Percentiles rank a stretch among this genome's conserved stretches.
These are phyloP conservation scores for Vitis riparia DNA, from an alignment of 164 flowering plant genomes.

Conservation along the genomic window DNA sequence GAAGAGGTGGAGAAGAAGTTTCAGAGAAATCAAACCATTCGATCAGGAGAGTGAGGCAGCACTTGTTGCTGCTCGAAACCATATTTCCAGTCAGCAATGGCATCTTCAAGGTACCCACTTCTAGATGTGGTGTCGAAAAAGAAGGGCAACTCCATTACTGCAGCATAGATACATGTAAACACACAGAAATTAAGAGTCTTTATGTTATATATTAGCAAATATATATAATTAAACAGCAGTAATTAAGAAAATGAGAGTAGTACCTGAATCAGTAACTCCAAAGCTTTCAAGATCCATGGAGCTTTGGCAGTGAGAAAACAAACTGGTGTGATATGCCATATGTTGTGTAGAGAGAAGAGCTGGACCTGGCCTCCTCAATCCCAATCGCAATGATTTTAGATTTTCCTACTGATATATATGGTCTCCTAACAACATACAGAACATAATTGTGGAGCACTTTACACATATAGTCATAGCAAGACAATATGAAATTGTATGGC, in stretches of 20 bases:
- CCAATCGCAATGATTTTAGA: too few relatives aligned
- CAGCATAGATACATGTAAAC: neutral
- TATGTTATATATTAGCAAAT: neutral
- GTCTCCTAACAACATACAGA: too few relatives aligned
- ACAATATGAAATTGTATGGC: too few relatives aligned
- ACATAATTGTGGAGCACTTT: too few relatives aligned
- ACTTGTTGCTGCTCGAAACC: constrained; percentile 20
- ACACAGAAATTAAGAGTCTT: neutral
- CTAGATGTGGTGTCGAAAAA: constrained; percentile 9
- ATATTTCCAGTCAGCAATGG: constrained; percentile 26
- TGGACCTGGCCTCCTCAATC: too few relatives aligned
- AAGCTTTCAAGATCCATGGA: too few relatives aligned
- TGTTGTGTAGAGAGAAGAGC: too few relatives aligned
- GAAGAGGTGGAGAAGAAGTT: neutral
- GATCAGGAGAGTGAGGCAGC: constrained; percentile 6
- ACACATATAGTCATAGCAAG: too few relatives aligned
- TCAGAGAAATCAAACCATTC: constrained; percentile 1
- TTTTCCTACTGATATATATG: too few relatives aligned
- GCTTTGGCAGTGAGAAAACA: too few relatives aligned
- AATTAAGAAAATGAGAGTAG: neutral
- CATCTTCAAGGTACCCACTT: constrained; percentile 40
- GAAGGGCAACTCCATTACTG: constrained; percentile 10
- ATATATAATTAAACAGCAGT: neutral
- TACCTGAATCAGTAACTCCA: too few relatives aligned
- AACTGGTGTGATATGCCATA: too few relatives aligned